Base-by-base conservation (phyloP, 768 basidiomycete species). In the Suillus decipiens region DNA sequence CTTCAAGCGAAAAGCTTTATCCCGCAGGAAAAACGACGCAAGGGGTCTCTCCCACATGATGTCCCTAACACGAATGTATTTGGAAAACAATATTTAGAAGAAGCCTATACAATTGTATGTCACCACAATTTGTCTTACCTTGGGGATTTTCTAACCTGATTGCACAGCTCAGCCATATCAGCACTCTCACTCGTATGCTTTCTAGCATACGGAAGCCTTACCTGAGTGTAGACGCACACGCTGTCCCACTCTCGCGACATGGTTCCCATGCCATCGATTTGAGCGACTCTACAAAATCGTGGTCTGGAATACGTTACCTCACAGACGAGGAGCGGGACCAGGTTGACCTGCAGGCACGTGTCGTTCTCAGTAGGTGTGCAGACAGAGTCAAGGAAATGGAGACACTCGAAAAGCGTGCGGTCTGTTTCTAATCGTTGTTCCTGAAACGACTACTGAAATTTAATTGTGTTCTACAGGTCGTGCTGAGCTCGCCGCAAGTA, bases 261-360 rank as follows among this genome's bases (percentile, higher is more conserved):
- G 66, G 68, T 37, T 72, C 80, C 17, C 82, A 84, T 50, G 83
- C 73, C 50, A 76, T 92, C 61, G 88, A 93, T 77, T 70, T 92
- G 14, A 77, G 72, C 28, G 78, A 78, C 59, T 72, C 82, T 54
- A 76, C 80, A 63, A 77, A 81, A 64, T 78, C 81, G 51, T 92
- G 89, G 90, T 74, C 81, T 19, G 83, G 83, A 59, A 79, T 93
- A 59, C 86, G 84, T 65, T 79, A 89, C 69, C 83, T 99, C 7
- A 87, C 87, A 10, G 95, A 98, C 71, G 87, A 93, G 66, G 96
- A 99, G 74, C 83, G 96, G 64, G 96, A 98, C 77, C 94, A 97
- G 77, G 92, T 99, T 60, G 97, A 99, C 81, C 78, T 95, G 64
- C 92, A 96, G 72, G 90, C 93, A 37, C 89, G 91, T 67, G 84